A percentile compares a stretch with the other conserved stretches of the same genome.
phyloP scores from a whole-genome alignment of 2,329 filamentous ascomycete species.

The Ciborinia camelliae region DNA sequence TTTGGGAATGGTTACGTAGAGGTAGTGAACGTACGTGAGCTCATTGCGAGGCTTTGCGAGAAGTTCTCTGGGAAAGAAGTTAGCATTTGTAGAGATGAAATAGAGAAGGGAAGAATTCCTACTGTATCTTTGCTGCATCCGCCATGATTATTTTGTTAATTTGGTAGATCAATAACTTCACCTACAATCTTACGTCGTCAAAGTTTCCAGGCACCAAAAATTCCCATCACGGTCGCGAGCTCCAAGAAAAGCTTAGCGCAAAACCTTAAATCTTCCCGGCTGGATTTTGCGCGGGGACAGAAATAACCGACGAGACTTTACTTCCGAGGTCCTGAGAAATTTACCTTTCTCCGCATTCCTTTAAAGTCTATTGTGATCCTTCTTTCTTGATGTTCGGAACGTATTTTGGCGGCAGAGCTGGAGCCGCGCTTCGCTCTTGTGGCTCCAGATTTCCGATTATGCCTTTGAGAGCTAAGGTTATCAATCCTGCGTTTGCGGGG shows the following conservation, averaged over 20 bases:
- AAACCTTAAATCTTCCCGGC: slow-evolving; percentile 21
- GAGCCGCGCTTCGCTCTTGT: slow-evolving; percentile 47
- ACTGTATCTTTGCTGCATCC: slow-evolving; percentile 70
- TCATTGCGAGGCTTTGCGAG: slow-evolving; percentile 84
- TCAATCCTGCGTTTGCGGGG: slow-evolving; percentile 54
- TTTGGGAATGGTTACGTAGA: slow-evolving; percentile 22
- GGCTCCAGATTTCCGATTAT: slow-evolving; percentile 52
- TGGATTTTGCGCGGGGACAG: slow-evolving; percentile 15
- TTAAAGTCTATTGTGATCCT: slow-evolving; percentile 20
- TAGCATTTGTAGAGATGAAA: slow-evolving; percentile 21
- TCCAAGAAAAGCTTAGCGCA: slow-evolving; percentile 27
- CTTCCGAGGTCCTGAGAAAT: slow-evolving; percentile 18
- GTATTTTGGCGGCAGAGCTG: slow-evolving; percentile 52
- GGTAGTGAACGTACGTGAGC: slow-evolving; percentile 68
- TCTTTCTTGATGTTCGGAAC: slow-evolving; percentile 55
- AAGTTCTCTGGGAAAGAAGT: slow-evolving; percentile 62
- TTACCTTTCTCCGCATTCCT: slow-evolving; percentile 22
- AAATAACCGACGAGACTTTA: slow-evolving; percentile 22
- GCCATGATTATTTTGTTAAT: slow-evolving; percentile 49
- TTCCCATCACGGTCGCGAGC: slow-evolving; percentile 24
- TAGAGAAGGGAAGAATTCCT: slow-evolving; percentile 24
- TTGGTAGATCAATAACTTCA: slow-evolving; percentile 22
- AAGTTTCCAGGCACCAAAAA: slow-evolving; percentile 24
- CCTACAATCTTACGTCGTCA: slow-evolving; percentile 21
- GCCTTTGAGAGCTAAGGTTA: slow-evolving; percentile 77